phyloP scores from a whole-genome alignment of 1,284 basidiomycete genomes.

The Malassezia caprae region DNA sequence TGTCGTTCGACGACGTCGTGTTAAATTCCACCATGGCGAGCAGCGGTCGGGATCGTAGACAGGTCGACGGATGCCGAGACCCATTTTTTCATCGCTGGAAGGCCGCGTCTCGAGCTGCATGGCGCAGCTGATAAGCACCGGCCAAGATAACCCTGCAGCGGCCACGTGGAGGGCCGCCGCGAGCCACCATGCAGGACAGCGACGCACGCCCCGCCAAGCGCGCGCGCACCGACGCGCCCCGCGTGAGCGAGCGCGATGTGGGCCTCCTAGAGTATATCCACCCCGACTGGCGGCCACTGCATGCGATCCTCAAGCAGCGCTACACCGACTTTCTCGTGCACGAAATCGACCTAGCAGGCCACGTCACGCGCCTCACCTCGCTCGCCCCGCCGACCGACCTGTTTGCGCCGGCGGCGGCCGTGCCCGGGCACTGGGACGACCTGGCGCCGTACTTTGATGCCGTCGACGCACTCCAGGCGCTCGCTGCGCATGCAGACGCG shows the following conservation, averaged over 20 bases:
- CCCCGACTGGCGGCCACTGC: conserved; percentile 24
- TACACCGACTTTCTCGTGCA: conserved; percentile 42
- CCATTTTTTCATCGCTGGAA: background rate
- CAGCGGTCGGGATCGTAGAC: background rate
- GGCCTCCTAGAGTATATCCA: conserved; percentile 34
- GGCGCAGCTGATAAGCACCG: conserved; percentile 8
- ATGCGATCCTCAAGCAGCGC: conserved; percentile 43
- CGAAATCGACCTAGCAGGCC: conserved; percentile 20
- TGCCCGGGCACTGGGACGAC: conserved; percentile 1
- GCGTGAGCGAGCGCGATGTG: conserved; percentile 15
- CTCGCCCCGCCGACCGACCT: conserved; percentile 22
- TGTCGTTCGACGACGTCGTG: conserved; percentile 20
- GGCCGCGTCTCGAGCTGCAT: background rate
- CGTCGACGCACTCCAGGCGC: conserved; percentile 6
- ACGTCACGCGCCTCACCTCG: conserved; percentile 25
- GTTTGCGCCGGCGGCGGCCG: background rate
- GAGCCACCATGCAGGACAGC: background rate
- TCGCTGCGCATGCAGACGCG: conserved; percentile 18
- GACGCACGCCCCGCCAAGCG: conserved; percentile 4
- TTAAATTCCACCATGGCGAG: conserved; percentile 24
- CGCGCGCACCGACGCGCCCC: background rate
- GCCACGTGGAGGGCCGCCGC: conserved; percentile 5
- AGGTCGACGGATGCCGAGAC: no score
- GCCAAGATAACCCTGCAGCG: conserved; percentile 6
- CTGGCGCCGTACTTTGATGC: conserved; percentile 20